Percentiles rank a stretch among this genome's conserved stretches.
Evolutionary conservation across 2,329 filamentous ascomycete genomes (phyloP).

Genomic region (Calonectria pteridis): DNA sequence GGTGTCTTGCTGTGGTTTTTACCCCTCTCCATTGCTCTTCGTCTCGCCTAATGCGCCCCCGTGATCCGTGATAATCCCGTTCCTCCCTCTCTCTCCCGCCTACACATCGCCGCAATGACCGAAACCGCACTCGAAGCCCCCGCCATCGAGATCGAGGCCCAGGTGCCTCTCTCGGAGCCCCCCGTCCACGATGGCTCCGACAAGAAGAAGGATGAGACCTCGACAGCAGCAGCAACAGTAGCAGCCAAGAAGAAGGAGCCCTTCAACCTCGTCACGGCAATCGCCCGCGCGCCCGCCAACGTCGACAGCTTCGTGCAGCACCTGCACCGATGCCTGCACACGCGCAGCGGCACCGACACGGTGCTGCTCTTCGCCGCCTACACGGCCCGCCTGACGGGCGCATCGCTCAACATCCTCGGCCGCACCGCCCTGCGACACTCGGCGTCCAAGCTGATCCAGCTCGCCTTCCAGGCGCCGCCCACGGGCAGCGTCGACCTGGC

Average conservation of each 20-base stretch:
- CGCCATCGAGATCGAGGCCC: constrained; percentile 40
- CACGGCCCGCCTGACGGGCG: constrained; percentile 67
- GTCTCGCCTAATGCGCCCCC: constrained; percentile 28
- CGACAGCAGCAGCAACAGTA: neutral
- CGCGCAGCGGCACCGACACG: constrained; percentile 77
- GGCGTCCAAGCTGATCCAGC: constrained; percentile 64
- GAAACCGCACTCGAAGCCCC: constrained; percentile 41
- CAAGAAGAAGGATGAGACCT: neutral
- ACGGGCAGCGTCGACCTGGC: constrained; percentile 61
- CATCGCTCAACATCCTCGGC: constrained; percentile 64
- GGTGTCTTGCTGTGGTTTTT: neutral
- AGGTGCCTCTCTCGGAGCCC: constrained; percentile 40
- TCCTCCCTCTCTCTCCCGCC: neutral
- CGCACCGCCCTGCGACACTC: constrained; percentile 68
- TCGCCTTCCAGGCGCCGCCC: constrained; percentile 64
- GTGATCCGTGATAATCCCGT: constrained; percentile 25
- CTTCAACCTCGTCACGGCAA: constrained; percentile 26
- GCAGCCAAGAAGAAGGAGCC: constrained; percentile 26
- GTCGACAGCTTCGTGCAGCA: constrained; percentile 67
- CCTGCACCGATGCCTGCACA: constrained; percentile 74
- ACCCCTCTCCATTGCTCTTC: neutral
- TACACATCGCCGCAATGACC: constrained; percentile 37
- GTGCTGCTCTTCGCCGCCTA: constrained; percentile 79
- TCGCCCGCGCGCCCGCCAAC: constrained; percentile 38
- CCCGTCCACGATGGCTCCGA: constrained; percentile 31